Evolutionary conservation across 2,329 filamentous ascomycete species (phyloP), one percentile per base, ranked within the genome.

Genomic region (Rhexocercosporidium sp.): DNA sequence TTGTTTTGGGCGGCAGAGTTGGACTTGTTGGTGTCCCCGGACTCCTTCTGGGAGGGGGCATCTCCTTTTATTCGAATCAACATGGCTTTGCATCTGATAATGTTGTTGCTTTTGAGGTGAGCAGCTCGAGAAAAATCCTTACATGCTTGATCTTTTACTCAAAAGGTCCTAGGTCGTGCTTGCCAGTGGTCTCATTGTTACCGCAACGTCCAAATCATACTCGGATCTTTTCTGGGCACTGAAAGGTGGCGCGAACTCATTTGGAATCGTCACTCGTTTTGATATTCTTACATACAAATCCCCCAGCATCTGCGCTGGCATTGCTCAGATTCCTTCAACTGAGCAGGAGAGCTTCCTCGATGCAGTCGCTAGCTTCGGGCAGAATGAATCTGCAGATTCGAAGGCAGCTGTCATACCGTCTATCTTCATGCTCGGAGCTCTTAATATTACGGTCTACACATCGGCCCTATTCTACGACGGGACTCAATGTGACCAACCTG

Each of bases 201-300:
- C 63, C 3, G 77, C 73, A 3, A 75, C 63, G 3, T 68, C 59
- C n/a, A 62, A 29, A 1, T 51, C 71, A 9, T 64, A 78, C 59
- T 39, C 64, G 0, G 77, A 79, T 63, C 71, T 80, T 8, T 79
- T 78, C 72, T 79, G 77, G 77, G 76, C 78, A 0, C 66, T 80
- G 9, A 78, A 79, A 51, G 78, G 78, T 2, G 77, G 76, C 4
- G 77, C 71, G 9, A 78, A 77, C 56, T 76, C 74, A 46, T 79
- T 76, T 54, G 78, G 76, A 2, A 72, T 79, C 18, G 76, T 80
- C 11, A 79, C 77, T 0, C 69, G 74, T 18, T 79, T 79, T 82
- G 72, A 75, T 80, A 16, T 75, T 84, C 18, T 77, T 81, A 69
- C 66, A n/a, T 70, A 65, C 22, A 53, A n/a, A n/a, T 67, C 66